These are phyloP conservation scores for Auriculariales sp. DNA, from an alignment of 768 basidiomycete genomes.

Conservation along the genomic window DNA sequence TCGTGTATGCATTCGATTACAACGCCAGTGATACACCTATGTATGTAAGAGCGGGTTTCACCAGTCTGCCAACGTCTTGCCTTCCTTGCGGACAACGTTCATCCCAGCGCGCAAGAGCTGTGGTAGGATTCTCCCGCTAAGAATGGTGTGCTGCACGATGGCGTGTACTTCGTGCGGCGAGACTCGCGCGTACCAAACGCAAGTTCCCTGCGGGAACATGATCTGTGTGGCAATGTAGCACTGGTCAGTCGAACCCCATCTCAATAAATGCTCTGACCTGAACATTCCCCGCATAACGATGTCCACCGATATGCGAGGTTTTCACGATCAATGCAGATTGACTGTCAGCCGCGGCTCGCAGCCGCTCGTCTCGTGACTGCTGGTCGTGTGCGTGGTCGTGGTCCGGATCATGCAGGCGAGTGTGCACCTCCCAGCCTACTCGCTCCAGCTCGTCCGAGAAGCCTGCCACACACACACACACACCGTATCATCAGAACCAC, in stretches of 20 bases:
- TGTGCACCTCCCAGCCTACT: conserved; percentile 67
- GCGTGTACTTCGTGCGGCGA: conserved; percentile 78
- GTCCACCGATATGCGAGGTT: conserved; percentile 86
- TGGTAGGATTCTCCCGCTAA: conserved; percentile 71
- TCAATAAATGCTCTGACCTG: conserved; percentile 40
- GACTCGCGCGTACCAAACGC: conserved; percentile 90
- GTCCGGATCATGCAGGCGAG: conserved; percentile 51
- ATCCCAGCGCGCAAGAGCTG: conserved; percentile 80
- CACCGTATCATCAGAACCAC: not conserved
- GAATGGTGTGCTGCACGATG: conserved; percentile 77
- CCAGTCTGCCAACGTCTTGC: conserved; percentile 1
- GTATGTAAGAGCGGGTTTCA: too few relatives aligned
- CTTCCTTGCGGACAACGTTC: conserved; percentile 33
- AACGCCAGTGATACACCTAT: too few relatives aligned
- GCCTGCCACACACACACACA: too few relatives aligned
- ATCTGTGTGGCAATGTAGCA: conserved; percentile 40
- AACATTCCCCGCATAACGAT: conserved; percentile 84
- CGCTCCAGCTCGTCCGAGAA: conserved; percentile 47
- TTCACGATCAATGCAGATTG: conserved; percentile 72
- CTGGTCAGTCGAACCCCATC: too few relatives aligned
- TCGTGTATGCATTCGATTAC: too few relatives aligned
- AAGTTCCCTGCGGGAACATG: conserved; percentile 71
- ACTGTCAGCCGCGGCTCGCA: conserved; percentile 18
- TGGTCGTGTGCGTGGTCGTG: conserved; percentile 35
- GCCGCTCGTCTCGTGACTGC: conserved; percentile 36